Conservation (phyloP, 2,329 filamentous ascomycete species). For the Aspergillus uvarum region DNA sequence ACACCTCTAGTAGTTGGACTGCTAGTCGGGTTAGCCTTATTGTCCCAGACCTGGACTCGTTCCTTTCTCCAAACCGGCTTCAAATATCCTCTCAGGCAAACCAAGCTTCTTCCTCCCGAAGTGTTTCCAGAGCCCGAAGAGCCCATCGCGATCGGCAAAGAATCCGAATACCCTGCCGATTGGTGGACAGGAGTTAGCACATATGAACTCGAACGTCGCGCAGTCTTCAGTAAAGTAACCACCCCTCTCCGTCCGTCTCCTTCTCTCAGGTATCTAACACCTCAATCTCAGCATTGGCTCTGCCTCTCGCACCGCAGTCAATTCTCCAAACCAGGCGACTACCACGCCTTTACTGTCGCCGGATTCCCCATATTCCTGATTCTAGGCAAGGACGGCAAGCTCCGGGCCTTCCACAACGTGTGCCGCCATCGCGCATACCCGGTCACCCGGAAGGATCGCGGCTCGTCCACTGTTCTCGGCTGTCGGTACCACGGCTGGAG, state of each 20-base stretch:
- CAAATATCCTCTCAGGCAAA: neutral
- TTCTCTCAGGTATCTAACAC: neutral
- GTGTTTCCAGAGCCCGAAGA: neutral
- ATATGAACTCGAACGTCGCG: conserved; percentile 51
- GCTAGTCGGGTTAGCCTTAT: conserved; percentile 9
- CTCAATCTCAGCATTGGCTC: conserved; percentile 33
- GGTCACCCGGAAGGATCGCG: conserved; percentile 53
- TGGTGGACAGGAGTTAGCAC: conserved; percentile 43
- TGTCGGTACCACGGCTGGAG: conserved; percentile 66
- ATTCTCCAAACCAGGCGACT: conserved; percentile 56
- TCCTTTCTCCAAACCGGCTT: neutral
- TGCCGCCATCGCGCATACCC: conserved; percentile 63
- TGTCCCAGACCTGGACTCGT: conserved; percentile 13
- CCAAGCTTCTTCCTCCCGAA: neutral
- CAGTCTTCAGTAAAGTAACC: conserved; percentile 50
- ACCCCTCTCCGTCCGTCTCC: neutral
- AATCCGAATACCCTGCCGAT: conserved; percentile 42
- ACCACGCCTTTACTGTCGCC: conserved; percentile 55
- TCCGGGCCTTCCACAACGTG: conserved; percentile 63
- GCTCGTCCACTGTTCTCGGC: conserved; percentile 53
- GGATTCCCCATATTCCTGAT: conserved; percentile 59
- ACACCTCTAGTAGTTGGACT: conserved; percentile 9
- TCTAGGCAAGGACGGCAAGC: conserved; percentile 50
- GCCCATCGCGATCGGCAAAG: conserved; percentile 34
- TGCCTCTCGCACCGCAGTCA: conserved; percentile 43